Conservation (phyloP, 2,329 filamentous ascomycete species). For the Berkeleyomyces basicola region DNA sequence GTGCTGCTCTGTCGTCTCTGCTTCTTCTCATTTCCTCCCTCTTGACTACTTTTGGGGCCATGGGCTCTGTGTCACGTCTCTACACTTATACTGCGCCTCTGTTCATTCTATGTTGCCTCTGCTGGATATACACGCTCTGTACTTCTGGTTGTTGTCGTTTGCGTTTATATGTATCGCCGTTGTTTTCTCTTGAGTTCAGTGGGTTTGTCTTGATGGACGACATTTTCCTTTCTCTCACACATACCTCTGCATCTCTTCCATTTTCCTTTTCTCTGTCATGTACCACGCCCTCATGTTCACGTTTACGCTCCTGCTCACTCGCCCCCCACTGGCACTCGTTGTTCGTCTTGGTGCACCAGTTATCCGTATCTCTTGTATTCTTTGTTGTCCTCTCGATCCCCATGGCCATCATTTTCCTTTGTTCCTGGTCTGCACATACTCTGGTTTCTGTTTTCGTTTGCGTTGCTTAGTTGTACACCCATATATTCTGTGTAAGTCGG, state of each 20-base stretch:
- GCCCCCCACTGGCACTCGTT: background rate
- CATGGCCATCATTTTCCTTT: background rate
- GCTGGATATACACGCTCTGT: constrained; percentile 8
- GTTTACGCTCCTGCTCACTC: background rate
- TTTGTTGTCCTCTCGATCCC: background rate
- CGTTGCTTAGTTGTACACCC: background rate
- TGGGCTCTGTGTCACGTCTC: constrained; percentile 6
- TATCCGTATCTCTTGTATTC: background rate
- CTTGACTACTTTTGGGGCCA: background rate
- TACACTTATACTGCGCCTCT: constrained; percentile 3
- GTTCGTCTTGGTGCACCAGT: background rate
- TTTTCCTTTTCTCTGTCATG: constrained; percentile 3
- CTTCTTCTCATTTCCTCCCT: background rate
- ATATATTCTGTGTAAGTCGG: background rate
- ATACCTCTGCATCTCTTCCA: background rate
- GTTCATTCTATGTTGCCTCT: background rate
- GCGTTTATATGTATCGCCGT: constrained; percentile 4
- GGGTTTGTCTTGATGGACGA: background rate
- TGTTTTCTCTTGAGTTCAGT: background rate
- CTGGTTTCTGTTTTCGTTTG: constrained; percentile 2
- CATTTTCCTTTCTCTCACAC: background rate
- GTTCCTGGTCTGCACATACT: background rate
- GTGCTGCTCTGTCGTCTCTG: background rate
- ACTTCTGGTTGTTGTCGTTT: constrained; percentile 3
- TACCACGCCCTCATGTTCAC: background rate